Evolutionary conservation across 2,329 filamentous ascomycete genomes (phyloP).

Genomic region (Orbilia brochopaga): DNA sequence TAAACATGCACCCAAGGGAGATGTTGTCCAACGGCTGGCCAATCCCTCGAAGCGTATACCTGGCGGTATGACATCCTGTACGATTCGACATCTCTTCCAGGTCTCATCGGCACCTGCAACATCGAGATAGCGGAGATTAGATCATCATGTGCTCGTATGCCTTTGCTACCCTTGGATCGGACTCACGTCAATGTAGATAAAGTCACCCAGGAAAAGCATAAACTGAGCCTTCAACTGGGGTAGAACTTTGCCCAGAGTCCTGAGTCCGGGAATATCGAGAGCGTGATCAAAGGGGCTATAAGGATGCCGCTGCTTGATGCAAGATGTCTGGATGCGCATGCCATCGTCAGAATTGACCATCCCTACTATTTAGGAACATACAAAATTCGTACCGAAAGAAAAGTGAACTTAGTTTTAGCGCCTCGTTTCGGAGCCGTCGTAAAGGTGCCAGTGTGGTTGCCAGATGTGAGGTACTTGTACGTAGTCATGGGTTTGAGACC

Average conservation of each 20-base stretch:
- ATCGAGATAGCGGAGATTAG: background rate
- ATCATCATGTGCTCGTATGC: background rate
- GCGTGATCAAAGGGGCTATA: conserved; percentile 85
- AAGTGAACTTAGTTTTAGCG: conserved; percentile 76
- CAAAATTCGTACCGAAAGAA: conserved; percentile 66
- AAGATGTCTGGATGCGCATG: conserved; percentile 67
- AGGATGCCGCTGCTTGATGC: conserved; percentile 87
- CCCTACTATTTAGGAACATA: no score
- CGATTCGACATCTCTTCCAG: conserved; percentile 35
- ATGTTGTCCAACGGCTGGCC: conserved; percentile 74
- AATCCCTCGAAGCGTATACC: conserved; percentile 94
- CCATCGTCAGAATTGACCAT: background rate
- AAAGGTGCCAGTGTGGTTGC: conserved; percentile 84
- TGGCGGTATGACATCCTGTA: conserved; percentile 71
- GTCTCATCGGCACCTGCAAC: conserved; percentile 38
- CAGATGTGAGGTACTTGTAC: conserved; percentile 86
- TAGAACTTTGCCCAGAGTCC: conserved; percentile 74
- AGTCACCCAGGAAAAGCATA: conserved; percentile 83
- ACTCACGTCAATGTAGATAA: conserved; percentile 84
- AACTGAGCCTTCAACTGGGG: conserved; percentile 75
- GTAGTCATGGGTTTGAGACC: conserved; percentile 72
- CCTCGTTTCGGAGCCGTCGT: conserved; percentile 75
- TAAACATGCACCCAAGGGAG: conserved; percentile 98
- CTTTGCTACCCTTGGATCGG: background rate
- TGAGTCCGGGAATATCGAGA: conserved; percentile 79